Base-by-base conservation (phyloP, 768 basidiomycete species). In the Galerina sulciceps region DNA sequence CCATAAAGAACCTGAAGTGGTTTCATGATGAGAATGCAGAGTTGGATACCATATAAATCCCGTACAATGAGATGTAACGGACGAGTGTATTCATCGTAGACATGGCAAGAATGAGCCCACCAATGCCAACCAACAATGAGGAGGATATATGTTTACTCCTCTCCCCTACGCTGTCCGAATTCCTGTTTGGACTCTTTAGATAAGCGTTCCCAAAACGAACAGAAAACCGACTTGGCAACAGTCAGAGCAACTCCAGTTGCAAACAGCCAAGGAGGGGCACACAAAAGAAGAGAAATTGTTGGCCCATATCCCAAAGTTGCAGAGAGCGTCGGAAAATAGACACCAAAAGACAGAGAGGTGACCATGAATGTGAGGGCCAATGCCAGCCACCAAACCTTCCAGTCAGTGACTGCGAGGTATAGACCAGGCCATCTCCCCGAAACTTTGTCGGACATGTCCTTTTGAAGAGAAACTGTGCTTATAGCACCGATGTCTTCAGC, bases 381-480 rank as follows among this genome's bases (percentile, higher is more conserved):
- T 17, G 88, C 80, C 43, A 96, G 78, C 83, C 84, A 90, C 89
- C 92, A 94, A 38, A 95, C 90, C 70, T 88, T 90, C 89, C 88
- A 86, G 67, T 95, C 93, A 17, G 77, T 78, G 55, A 93, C 47
- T 0, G 93, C 90, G 59, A 90, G 72, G 38, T 74, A 67, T 2
- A 94, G 68, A 2, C 91, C 91, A 20, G 73, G 70, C 63, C 64
- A 67, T 35, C 56, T 55, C 17, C 57, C 58, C 9, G 61, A 46
- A 13, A 69, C 64, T 14, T 74, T 73, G 5, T 71, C 75, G 14
- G 80, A 78, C 9, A 73, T 77, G 59, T 82, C 76, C 31, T 73
- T 75, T 43, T 82, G 75, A 53, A 85, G 82, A 6, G 38, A n/a
- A n/a, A 34, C n/a, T 11, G 43, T 34, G 13, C 50, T 48, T 35